Base-by-base conservation (phyloP, 116 monocot species). In the Dioscorea cayenensis region DNA sequence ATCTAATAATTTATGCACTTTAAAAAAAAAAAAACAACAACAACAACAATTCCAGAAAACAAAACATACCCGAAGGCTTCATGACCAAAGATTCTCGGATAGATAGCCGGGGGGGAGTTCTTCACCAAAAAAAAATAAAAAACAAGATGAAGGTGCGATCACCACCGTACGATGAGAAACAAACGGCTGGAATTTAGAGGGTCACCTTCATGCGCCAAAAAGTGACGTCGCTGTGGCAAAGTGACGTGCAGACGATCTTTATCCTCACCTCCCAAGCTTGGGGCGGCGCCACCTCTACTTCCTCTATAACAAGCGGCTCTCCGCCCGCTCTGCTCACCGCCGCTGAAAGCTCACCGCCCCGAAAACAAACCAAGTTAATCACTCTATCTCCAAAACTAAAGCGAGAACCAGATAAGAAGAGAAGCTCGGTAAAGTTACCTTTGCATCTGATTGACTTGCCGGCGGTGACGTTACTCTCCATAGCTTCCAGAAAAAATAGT, bases 151-250 rank as follows among this genome's bases (percentile, higher is more conserved):
- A 32, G 32, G 32, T 32, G 32, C 32, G 32, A 51, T 51, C 51
- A 51, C 1, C 17, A 51, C 51, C 51, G 51, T 51, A 11, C 14
- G 51, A 51, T 51, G 51, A 51, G 51, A 17, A 51, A 51, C 11
- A 17, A 51, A 11, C 14, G 51, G 17, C 51, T 51, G 51, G 7
- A 4, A 51, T 51, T 4, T 1, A 51, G 51, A 51, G 51, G 51
- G 0, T 11, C 28, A 86, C 95, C 81, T 84, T 80, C 82, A 82
- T 86, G 20, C 78, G 80, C 96, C 96, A 96, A 52, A 32, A 32
- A 4, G 92, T 92, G 71, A 96, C 8, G 71, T 96, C 96, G 67
- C 81, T 87, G 75, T 96, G 96, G 80, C 96, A 96, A 49, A 96
- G 82, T 20, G 96, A 92, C 32, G 90, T 88, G 81, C 96, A 96